phyloP scores from a whole-genome alignment of 2,329 filamentous ascomycete species.

The Mariannaea sp. region DNA sequence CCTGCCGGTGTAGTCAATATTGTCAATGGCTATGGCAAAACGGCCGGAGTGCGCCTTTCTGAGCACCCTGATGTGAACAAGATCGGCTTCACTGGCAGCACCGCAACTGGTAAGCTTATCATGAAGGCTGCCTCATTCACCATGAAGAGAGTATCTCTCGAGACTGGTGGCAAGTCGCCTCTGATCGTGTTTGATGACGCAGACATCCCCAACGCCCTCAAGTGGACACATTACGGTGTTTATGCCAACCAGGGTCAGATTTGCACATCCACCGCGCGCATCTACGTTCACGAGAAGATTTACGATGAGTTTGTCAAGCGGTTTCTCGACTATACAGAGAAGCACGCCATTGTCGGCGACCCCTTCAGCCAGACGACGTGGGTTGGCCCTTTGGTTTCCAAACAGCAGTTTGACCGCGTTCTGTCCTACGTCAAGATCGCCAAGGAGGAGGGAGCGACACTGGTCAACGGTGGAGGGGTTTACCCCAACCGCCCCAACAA shows the following conservation, averaged over 20 bases:
- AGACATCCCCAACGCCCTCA: conserved; percentile 65
- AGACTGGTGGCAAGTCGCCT: conserved; percentile 63
- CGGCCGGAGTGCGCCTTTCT: conserved; percentile 66
- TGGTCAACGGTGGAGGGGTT: conserved; percentile 47
- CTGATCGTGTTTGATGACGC: conserved; percentile 63
- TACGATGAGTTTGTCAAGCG: conserved; percentile 64
- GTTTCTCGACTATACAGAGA: conserved; percentile 53
- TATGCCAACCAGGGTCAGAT: conserved; percentile 62
- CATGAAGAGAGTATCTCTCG: conserved; percentile 61
- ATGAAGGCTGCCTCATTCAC: conserved; percentile 69
- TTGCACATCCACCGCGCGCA: conserved; percentile 61
- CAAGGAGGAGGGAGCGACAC: conserved; percentile 64
- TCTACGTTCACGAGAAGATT: conserved; percentile 62
- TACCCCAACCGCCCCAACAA: conserved; percentile 20
- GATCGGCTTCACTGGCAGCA: conserved; percentile 73
- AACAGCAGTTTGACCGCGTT: conserved; percentile 66
- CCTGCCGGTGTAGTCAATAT: conserved; percentile 75
- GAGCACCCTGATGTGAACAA: conserved; percentile 68
- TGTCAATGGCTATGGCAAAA: conserved; percentile 66
- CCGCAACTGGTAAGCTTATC: conserved; percentile 66
- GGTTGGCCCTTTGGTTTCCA: conserved; percentile 69
- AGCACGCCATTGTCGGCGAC: conserved; percentile 63
- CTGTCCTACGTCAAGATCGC: conserved; percentile 68
- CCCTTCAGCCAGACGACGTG: conserved; percentile 65
- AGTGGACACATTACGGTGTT: conserved; percentile 47